These are phyloP conservation scores for Bothriochloa decipiens DNA, from an alignment of 176 grass and related monocot species.

Conservation along the genomic window DNA sequence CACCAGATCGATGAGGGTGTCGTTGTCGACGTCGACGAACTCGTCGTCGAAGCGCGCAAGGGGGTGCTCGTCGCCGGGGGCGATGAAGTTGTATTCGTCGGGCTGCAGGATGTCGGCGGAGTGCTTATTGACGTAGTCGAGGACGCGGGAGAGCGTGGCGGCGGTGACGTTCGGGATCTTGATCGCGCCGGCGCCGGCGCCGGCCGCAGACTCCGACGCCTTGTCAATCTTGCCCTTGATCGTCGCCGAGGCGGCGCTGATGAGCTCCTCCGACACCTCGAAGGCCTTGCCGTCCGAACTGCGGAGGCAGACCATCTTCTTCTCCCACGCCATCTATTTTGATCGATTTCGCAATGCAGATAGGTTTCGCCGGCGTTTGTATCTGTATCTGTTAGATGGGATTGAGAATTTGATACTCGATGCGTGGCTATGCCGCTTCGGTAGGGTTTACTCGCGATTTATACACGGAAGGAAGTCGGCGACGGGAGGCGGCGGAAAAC, in stretches of 20 bases:
- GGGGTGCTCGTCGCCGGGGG: not conserved
- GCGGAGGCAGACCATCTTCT: constrained; percentile 20
- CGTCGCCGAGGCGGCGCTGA: not conserved
- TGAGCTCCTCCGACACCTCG: not conserved
- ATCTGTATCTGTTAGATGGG: too few species aligned
- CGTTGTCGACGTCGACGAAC: not conserved
- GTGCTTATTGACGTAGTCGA: constrained; percentile 35
- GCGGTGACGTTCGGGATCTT: not conserved
- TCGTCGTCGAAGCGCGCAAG: constrained; percentile 10
- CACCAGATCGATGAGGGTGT: constrained; percentile 10
- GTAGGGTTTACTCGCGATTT: too few species aligned
- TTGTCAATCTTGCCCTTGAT: not conserved
- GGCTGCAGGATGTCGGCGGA: not conserved
- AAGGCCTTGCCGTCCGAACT: constrained; percentile 19
- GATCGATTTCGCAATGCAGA: too few species aligned
- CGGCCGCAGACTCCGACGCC: not conserved
- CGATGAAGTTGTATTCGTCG: too few species aligned
- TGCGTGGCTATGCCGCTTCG: too few species aligned
- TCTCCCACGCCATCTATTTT: not conserved
- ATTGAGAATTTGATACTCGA: too few species aligned
- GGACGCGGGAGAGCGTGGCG: constrained; percentile 27
- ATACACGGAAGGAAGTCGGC: too few species aligned
- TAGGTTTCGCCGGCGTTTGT: too few species aligned
- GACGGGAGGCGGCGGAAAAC: too few species aligned
- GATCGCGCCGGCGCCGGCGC: not conserved